These are phyloP conservation scores for Backusella parvicylindrica DNA, from an alignment of 192 early-diverging fungal genomes.

Conservation along the genomic window DNA sequence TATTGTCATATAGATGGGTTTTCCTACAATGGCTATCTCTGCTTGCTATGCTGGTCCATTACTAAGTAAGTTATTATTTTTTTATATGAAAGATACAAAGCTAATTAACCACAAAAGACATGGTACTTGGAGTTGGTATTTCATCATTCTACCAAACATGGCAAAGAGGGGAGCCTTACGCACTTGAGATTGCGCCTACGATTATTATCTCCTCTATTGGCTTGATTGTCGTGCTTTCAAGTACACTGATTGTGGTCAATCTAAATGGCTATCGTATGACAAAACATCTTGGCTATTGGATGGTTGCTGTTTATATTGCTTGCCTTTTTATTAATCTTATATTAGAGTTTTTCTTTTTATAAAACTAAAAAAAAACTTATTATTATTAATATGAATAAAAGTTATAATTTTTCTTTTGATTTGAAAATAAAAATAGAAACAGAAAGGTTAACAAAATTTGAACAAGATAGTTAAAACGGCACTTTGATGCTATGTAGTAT, in stretches of 20 bases:
- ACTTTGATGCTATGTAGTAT: too few species aligned
- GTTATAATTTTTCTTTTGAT: not conserved
- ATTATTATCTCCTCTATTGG: slow-evolving; percentile 66
- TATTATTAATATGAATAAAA: not conserved
- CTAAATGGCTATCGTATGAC: slow-evolving; percentile 57
- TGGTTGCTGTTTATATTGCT: slow-evolving; percentile 56
- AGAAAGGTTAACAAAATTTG: too few species aligned
- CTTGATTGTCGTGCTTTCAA: slow-evolving; percentile 53
- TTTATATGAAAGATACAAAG: not conserved
- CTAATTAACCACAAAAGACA: slow-evolving; percentile 36
- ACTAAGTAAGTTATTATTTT: slow-evolving; percentile 53
- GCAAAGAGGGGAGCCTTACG: slow-evolving; percentile 40
- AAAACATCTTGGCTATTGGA: slow-evolving; percentile 47
- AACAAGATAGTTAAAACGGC: too few species aligned
- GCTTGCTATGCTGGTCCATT: slow-evolving; percentile 94
- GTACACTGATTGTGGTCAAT: slow-evolving; percentile 55
- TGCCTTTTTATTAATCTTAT: slow-evolving; percentile 57
- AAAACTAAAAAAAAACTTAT: not conserved
- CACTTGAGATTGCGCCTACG: slow-evolving; percentile 59
- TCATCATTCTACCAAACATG: slow-evolving; percentile 56
- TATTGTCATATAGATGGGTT: slow-evolving; percentile 61
- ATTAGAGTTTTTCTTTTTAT: slow-evolving; percentile 39
- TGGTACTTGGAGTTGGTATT: slow-evolving; percentile 82
- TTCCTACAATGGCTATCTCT: slow-evolving; percentile 89
- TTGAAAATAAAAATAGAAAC: too few species aligned